A percentile compares a stretch with the other conserved stretches of the same genome.
phyloP scores from a whole-genome alignment of 176 grass and related monocot species.

The Typha latifolia region DNA sequence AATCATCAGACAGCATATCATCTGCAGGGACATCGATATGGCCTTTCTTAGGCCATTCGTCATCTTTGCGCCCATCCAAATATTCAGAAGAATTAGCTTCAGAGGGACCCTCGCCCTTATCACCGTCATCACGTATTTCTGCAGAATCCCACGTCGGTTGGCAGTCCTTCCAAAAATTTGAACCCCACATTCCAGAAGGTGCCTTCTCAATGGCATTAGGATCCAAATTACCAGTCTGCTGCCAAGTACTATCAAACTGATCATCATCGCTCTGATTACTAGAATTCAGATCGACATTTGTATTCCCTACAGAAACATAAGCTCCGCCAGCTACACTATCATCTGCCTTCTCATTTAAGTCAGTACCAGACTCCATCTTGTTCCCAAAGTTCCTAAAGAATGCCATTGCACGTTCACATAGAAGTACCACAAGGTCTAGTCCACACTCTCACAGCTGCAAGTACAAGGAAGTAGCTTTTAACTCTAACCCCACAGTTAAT shows the following conservation, averaged over 20 bases:
- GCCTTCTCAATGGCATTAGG: conserved; percentile 28
- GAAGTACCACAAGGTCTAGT: conserved; percentile 24
- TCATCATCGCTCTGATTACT: conserved; percentile 54
- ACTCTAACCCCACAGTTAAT: background rate
- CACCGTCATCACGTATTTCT: conserved; percentile 27
- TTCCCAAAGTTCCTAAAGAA: conserved; percentile 83
- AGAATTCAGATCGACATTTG: conserved; percentile 41
- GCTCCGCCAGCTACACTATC: conserved; percentile 22
- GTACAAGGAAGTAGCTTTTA: background rate
- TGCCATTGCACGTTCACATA: conserved; percentile 57
- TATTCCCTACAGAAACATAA: conserved; percentile 37
- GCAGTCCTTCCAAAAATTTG: conserved; percentile 71
- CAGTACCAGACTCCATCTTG: conserved; percentile 59
- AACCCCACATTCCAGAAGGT: conserved; percentile 61
- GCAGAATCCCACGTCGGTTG: conserved; percentile 22
- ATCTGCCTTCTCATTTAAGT: conserved; percentile 74
- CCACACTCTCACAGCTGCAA: conserved; percentile 20
- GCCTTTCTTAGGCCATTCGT: conserved; percentile 38
- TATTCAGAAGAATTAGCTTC: conserved; percentile 43
- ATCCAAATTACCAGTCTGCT: conserved; percentile 18
- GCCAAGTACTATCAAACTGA: conserved; percentile 26
- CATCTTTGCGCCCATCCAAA: conserved; percentile 39
- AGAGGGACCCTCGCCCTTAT: conserved; percentile 19
- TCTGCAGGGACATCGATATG: conserved; percentile 60
- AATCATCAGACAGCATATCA: conserved; percentile 94